Evolutionary conservation across 2,329 filamentous ascomycete species (phyloP).

Genomic region (Knufia fluminis): DNA sequence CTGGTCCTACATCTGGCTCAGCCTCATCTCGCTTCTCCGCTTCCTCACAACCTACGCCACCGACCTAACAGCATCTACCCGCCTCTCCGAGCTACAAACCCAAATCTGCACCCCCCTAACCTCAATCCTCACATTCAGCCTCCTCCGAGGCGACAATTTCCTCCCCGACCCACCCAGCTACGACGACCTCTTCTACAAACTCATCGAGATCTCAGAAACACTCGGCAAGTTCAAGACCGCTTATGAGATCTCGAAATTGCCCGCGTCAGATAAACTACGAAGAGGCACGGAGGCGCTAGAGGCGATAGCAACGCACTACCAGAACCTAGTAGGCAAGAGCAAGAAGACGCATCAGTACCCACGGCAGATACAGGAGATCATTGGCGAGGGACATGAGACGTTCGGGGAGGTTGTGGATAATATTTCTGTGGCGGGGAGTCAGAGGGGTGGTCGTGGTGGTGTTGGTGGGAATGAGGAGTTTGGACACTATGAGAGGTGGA

Average conservation of each 20-base stretch:
- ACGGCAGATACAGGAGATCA: constrained; percentile 74
- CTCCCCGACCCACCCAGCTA: constrained; percentile 79
- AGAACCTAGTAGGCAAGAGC: constrained; percentile 56
- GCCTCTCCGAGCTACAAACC: constrained; percentile 54
- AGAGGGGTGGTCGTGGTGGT: background rate
- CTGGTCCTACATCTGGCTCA: constrained; percentile 92
- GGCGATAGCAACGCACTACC: constrained; percentile 75
- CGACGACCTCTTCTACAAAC: constrained; percentile 96
- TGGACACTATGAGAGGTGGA: constrained; percentile 75
- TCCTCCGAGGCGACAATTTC: constrained; percentile 83
- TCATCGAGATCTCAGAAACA: constrained; percentile 72
- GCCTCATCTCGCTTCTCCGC: constrained; percentile 74
- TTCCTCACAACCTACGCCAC: constrained; percentile 81
- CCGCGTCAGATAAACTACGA: constrained; percentile 13
- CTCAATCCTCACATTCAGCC: constrained; percentile 72
- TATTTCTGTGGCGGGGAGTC: background rate
- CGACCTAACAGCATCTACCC: constrained; percentile 52
- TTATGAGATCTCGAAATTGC: constrained; percentile 40
- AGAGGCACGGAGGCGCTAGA: constrained; percentile 56
- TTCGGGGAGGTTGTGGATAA: constrained; percentile 73
- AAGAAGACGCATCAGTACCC: constrained; percentile 60
- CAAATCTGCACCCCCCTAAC: constrained; percentile 68
- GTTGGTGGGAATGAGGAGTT: constrained; percentile 51
- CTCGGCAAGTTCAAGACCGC: constrained; percentile 63
- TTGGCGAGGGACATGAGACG: constrained; percentile 94